Conservation (phyloP, 1,139 yeast genomes). For the Blastobotrys illinoisensis region DNA sequence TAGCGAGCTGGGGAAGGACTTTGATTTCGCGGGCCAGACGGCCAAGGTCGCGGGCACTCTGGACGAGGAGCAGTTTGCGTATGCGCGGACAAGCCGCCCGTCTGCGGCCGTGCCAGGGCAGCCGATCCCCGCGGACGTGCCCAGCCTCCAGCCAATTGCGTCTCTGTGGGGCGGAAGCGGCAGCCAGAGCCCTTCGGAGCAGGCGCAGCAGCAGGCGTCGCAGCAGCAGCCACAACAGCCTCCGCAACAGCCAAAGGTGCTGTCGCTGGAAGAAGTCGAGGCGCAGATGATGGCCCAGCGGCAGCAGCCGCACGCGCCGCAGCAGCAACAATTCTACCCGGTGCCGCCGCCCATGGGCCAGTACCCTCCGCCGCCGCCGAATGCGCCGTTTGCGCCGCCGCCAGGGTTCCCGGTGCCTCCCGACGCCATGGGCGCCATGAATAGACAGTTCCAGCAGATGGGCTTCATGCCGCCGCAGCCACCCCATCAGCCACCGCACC, state of each 20-base stretch:
- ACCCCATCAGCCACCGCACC: too few relatives aligned
- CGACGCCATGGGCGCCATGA: conserved; percentile 22
- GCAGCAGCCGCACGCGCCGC: conserved; percentile 11
- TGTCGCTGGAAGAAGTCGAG: conserved; percentile 72
- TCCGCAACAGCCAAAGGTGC: conserved; percentile 32
- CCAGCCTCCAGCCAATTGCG: conserved; percentile 56
- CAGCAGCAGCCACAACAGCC: conserved; percentile 15
- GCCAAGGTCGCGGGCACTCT: conserved; percentile 35
- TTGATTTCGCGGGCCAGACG: conserved; percentile 54
- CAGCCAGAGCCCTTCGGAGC: conserved; percentile 3
- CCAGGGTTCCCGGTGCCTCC: conserved; percentile 4
- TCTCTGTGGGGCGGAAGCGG: conserved; percentile 48
- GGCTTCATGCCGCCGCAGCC: conserved; percentile 16
- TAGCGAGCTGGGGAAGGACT: conserved; percentile 28
- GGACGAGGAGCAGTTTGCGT: conserved; percentile 30
- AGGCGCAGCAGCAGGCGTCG: conserved; percentile 17
- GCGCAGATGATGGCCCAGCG: conserved; percentile 50
- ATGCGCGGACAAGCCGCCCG: conserved; percentile 20
- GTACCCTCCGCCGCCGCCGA: too few relatives aligned
- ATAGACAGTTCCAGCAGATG: conserved; percentile 10
- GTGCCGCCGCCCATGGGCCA: conserved; percentile 10
- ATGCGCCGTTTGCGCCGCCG: conserved; percentile 10
- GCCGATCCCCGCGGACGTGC: conserved; percentile 31
- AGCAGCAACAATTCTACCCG: conserved; percentile 5
- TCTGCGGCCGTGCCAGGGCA: conserved; percentile 19